phyloP scores from a whole-genome alignment of 2,329 filamentous ascomycete species.

The Chrysosporium queenslandicum region DNA sequence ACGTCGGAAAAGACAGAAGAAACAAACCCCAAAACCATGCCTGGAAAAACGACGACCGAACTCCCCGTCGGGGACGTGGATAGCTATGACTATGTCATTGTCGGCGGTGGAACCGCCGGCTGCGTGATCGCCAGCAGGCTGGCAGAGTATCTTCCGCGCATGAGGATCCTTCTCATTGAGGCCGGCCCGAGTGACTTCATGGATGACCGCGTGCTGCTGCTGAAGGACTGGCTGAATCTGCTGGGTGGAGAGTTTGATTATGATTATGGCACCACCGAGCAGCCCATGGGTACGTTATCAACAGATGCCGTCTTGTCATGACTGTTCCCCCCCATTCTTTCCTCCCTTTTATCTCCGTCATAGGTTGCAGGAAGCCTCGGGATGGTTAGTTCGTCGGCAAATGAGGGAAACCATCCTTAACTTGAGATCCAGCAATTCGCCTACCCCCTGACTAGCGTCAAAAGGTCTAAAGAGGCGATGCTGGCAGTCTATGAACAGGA shows the following conservation, averaged over 20 bases:
- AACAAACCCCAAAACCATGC: constrained; percentile 38
- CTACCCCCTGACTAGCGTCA: background rate
- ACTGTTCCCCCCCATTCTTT: background rate
- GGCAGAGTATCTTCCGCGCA: constrained; percentile 72
- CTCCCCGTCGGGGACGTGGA: constrained; percentile 55
- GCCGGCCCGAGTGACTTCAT: constrained; percentile 81
- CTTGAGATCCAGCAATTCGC: background rate
- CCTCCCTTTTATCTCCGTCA: background rate
- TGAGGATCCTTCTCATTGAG: constrained; percentile 73
- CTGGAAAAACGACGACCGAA: constrained; percentile 50
- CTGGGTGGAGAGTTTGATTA: constrained; percentile 84
- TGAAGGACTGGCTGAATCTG: constrained; percentile 77
- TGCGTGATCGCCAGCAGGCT: constrained; percentile 74
- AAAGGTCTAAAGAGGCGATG: background rate
- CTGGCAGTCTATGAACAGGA: no score
- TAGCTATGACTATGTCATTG: constrained; percentile 73
- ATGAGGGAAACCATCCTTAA: background rate
- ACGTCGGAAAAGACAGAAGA: background rate
- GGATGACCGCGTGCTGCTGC: constrained; percentile 74
- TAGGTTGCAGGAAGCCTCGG: background rate
- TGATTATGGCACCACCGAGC: constrained; percentile 80
- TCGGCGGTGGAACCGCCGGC: constrained; percentile 76
- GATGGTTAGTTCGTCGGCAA: background rate
- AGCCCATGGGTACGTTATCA: constrained; percentile 56
- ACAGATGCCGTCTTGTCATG: background rate